These are phyloP conservation scores for Citrullus colocynthis DNA, from an alignment of 306 rosid genomes.

Conservation along the genomic window DNA sequence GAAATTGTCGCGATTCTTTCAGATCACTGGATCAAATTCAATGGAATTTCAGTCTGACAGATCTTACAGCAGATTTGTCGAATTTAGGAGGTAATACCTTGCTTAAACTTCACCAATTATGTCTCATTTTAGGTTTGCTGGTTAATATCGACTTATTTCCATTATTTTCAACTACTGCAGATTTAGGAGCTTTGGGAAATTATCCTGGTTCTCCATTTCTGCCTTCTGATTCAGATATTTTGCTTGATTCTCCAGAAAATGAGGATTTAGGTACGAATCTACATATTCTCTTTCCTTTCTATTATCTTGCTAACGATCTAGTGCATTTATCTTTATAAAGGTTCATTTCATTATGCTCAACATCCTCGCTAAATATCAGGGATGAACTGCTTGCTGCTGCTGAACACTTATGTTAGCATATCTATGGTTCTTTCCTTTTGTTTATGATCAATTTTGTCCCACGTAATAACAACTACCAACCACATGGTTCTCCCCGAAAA, in stretches of 20 bases:
- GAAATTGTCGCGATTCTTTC: conserved; percentile 44
- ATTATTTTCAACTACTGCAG: conserved; percentile 27
- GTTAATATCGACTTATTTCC: neutral
- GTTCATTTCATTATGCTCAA: neutral
- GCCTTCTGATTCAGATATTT: conserved; percentile 85
- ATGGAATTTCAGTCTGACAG: conserved; percentile 89
- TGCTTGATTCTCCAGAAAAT: conserved; percentile 82
- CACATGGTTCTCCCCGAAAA: neutral
- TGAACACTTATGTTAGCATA: neutral
- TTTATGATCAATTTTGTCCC: neutral
- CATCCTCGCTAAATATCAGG: neutral
- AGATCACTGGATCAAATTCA: conserved; percentile 83
- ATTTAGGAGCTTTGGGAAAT: conserved; percentile 87
- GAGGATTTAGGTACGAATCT: conserved; percentile 63
- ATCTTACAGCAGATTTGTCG: conserved; percentile 83
- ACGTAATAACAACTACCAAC: neutral
- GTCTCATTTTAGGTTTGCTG: neutral
- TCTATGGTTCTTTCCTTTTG: neutral
- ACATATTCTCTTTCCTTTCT: neutral
- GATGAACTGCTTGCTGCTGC: neutral
- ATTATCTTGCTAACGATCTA: neutral
- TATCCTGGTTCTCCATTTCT: conserved; percentile 90
- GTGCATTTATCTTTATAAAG: neutral
- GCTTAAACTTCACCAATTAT: neutral
- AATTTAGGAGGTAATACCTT: conserved; percentile 69